phyloP scores from a whole-genome alignment of 257 asterid species.

The Nicotiana undulata region DNA sequence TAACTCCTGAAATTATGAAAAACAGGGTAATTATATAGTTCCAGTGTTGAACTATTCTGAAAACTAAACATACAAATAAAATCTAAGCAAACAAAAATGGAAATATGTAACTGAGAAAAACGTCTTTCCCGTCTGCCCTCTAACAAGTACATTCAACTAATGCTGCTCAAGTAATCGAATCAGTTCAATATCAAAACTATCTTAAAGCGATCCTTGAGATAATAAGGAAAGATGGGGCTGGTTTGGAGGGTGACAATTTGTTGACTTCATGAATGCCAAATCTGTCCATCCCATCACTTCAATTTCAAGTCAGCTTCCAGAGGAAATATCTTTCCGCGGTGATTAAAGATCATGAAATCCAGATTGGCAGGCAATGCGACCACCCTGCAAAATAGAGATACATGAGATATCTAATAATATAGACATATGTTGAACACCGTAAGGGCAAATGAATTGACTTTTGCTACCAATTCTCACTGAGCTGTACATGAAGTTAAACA shows the following conservation, averaged over 20 bases:
- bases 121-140: not conserved
- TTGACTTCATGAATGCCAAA: not conserved
- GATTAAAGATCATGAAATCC: slow-evolving; percentile 92
- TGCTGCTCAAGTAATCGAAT: not conserved
- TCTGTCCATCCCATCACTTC: slow-evolving; percentile 24
- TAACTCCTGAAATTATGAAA: not conserved
- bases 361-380: slow-evolving; percentile 73
- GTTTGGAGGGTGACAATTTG: not conserved
- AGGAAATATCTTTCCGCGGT: slow-evolving; percentile 84
- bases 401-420: not conserved
- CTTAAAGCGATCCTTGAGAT: not conserved
- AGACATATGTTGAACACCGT: not conserved
- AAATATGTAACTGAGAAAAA: not conserved
- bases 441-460: not conserved
- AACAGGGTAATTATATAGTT: not conserved
- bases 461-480: not conserved
- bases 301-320: slow-evolving; percentile 46
- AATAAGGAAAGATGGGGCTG: not conserved
- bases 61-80: not conserved
- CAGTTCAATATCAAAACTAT: not conserved
- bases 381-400: slow-evolving; percentile 43
- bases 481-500: not conserved
- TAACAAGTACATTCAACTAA: not conserved
- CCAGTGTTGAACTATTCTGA: not conserved
- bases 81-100: not conserved